Evolutionary conservation across 805 yeast species (phyloP).

Genomic region (Cyberlindnera suaveolens): DNA sequence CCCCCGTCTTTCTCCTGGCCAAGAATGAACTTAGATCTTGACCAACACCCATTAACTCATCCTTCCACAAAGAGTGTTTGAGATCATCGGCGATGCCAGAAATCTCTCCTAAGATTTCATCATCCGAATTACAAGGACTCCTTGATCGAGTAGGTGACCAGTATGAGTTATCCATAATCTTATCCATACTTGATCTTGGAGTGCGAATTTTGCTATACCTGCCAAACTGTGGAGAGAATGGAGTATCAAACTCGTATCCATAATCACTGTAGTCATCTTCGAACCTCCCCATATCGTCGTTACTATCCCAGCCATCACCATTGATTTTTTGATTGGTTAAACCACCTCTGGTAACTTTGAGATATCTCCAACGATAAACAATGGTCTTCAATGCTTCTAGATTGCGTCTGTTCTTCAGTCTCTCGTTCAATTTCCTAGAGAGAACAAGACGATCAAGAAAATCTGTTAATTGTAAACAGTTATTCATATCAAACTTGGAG

Average conservation of each 20-base stretch:
- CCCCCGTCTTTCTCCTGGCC: background rate
- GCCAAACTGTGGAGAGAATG: conserved; percentile 1
- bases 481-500: conserved; percentile 67
- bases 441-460: conserved; percentile 58
- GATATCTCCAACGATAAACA: conserved; percentile 29
- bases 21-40: conserved; percentile 8
- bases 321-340: background rate
- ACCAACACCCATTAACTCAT: conserved; percentile 12
- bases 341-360: conserved; percentile 6
- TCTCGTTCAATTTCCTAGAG: conserved; percentile 48
- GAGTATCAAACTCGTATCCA: background rate
- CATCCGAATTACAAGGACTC: background rate
- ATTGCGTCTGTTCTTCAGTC: conserved; percentile 26
- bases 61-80: conserved; percentile 15
- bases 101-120: conserved; percentile 9
- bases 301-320: background rate
- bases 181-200: conserved; percentile 5
- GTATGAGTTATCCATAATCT: conserved; percentile 6
- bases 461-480: conserved; percentile 68
- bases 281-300: background rate
- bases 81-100: conserved; percentile 13
- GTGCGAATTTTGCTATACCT: conserved; percentile 2
- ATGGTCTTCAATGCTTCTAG: conserved; percentile 31
- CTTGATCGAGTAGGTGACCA: conserved; percentile 10
- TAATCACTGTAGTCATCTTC: background rate